Conservation (phyloP, 345 rosid genomes). For the Passiflora organensis region DNA sequence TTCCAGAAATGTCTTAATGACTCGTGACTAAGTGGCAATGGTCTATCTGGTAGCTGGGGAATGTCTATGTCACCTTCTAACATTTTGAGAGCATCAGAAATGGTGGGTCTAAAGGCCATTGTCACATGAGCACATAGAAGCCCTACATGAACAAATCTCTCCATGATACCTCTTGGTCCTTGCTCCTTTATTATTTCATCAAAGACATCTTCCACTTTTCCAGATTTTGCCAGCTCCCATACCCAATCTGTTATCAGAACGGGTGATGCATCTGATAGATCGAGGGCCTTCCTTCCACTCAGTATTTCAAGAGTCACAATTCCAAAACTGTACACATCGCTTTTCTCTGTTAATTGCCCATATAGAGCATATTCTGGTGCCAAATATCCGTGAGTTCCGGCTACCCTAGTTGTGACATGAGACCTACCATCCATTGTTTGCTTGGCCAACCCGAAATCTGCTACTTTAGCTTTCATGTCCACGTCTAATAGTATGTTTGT, state of each 20-base stretch:
- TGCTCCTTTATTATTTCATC: conserved; percentile 39
- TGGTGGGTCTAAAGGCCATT: conserved; percentile 56
- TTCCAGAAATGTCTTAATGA: conserved; percentile 25
- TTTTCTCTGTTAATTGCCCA: conserved; percentile 58
- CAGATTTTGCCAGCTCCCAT: conserved; percentile 39
- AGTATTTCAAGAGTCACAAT: conserved; percentile 48
- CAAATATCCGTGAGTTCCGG: conserved; percentile 58
- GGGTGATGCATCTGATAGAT: conserved; percentile 32
- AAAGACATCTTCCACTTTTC: conserved; percentile 29
- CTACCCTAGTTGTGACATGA: conserved; percentile 57
- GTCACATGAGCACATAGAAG: conserved; percentile 59
- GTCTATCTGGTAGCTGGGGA: conserved; percentile 55
- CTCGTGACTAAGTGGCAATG: conserved; percentile 52
- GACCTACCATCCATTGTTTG: conserved; percentile 51
- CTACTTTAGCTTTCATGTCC: conserved; percentile 43
- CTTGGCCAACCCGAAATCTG: conserved; percentile 57
- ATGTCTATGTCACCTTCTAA: conserved; percentile 58
- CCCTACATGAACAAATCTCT: conserved; percentile 60
- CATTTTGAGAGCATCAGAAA: conserved; percentile 50
- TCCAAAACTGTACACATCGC: conserved; percentile 61
- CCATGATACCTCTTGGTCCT: conserved; percentile 51
- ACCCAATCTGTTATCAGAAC: conserved; percentile 57
- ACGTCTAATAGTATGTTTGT: conserved; percentile 50
- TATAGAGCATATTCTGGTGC: conserved; percentile 58
- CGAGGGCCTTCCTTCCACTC: conserved; percentile 52